phyloP scores from a whole-genome alignment of 805 yeast genomes.

The Lipomyces japonicus region DNA sequence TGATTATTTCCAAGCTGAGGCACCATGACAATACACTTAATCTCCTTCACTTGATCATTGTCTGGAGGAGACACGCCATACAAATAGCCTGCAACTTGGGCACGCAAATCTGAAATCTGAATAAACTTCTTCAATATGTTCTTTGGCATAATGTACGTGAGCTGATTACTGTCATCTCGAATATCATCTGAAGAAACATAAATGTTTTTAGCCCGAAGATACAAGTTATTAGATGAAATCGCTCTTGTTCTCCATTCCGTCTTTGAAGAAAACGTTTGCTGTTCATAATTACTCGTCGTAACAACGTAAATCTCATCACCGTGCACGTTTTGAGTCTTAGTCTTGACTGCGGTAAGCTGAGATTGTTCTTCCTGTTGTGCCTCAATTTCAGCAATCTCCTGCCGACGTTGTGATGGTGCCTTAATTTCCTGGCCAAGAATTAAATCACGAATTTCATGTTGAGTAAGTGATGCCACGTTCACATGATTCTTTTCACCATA shows the following conservation, averaged over 20 bases:
- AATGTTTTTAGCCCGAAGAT: slow-evolving; percentile 68
- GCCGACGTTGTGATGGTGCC: slow-evolving; percentile 85
- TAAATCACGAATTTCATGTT: slow-evolving; percentile 87
- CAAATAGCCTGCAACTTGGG: slow-evolving; percentile 76
- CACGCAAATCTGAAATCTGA: slow-evolving; percentile 72
- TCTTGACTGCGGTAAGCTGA: slow-evolving; percentile 70
- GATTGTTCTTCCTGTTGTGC: slow-evolving; percentile 42
- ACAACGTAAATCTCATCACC: slow-evolving; percentile 96
- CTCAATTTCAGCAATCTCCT: slow-evolving; percentile 70
- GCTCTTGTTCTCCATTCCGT: slow-evolving; percentile 92
- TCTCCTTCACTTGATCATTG: slow-evolving; percentile 69
- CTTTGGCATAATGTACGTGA: slow-evolving; percentile 76
- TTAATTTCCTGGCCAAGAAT: slow-evolving; percentile 90
- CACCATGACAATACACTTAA: slow-evolving; percentile 66
- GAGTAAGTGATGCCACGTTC: slow-evolving; percentile 81
- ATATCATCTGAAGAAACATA: slow-evolving; percentile 66
- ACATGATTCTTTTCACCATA: slow-evolving; percentile 83
- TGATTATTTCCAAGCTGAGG: slow-evolving; percentile 82
- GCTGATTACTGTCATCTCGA: slow-evolving; percentile 48
- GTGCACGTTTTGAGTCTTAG: slow-evolving; percentile 82
- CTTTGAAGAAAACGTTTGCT: slow-evolving; percentile 72
- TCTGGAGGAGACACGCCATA: slow-evolving; percentile 79
- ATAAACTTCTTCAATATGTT: slow-evolving; percentile 74
- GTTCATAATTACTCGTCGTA: slow-evolving; percentile 85
- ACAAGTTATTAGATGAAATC: slow-evolving; percentile 67